Evolutionary conservation across 805 yeast species (phyloP).

Genomic region (Maudiozyma serrabonitensis): DNA sequence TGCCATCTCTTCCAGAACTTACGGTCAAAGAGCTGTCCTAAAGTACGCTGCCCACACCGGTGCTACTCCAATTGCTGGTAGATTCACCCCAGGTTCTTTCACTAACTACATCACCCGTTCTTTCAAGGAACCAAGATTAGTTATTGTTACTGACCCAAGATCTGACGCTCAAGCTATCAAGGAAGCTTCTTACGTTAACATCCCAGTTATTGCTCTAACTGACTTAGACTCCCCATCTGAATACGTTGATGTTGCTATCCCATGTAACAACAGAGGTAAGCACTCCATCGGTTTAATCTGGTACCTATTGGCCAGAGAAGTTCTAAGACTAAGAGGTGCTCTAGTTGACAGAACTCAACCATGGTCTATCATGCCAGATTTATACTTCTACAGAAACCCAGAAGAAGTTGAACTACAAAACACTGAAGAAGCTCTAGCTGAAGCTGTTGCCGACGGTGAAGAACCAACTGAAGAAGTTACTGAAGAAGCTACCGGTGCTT

Average conservation of each 20-base stretch:
- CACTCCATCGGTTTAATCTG: constrained; percentile 99
- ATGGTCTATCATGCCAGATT: constrained; percentile 99
- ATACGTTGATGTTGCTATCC: constrained; percentile 98
- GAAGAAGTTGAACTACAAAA: constrained; percentile 86
- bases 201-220: constrained; percentile 98
- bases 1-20: constrained; percentile 97
- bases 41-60: constrained; percentile 99
- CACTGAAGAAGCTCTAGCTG: constrained; percentile 61
- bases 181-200: constrained; percentile 99
- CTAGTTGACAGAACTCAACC: constrained; percentile 91
- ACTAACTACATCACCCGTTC: constrained; percentile 99
- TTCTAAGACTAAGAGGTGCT: constrained; percentile 96
- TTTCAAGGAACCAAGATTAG: constrained; percentile 99
- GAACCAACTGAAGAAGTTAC: constrained; percentile 75
- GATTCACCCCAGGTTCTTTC: constrained; percentile 99
- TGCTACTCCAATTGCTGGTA: constrained; percentile 99
- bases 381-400: constrained; percentile 99
- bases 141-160: constrained; percentile 99
- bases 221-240: constrained; percentile 99
- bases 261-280: constrained; percentile 99
- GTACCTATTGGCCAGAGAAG: constrained; percentile 99
- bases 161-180: constrained; percentile 99
- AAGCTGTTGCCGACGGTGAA: constrained; percentile 51
- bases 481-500: constrained; percentile 54
- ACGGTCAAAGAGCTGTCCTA: constrained; percentile 99